Conservation (phyloP, 2,329 filamentous ascomycete genomes). For the Paraphoma sp. region DNA sequence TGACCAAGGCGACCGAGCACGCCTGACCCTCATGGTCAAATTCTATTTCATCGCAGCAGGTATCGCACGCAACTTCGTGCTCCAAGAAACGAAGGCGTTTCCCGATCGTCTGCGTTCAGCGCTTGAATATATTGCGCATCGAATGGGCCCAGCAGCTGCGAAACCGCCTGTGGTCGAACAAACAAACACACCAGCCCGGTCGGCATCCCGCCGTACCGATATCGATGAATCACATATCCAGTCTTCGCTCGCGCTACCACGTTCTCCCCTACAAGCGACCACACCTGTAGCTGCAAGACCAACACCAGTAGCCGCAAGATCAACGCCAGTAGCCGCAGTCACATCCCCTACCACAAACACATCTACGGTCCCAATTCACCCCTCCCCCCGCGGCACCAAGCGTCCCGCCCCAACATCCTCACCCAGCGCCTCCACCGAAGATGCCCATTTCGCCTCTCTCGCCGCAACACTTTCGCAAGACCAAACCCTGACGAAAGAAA, state of each 20-base stretch:
- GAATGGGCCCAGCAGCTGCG: slow-evolving; percentile 13
- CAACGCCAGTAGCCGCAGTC: no score
- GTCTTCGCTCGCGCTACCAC: background rate
- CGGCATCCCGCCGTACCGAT: background rate
- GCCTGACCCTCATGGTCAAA: slow-evolving; percentile 11
- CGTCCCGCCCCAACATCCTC: slow-evolving; percentile 2
- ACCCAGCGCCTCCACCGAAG: slow-evolving; percentile 8
- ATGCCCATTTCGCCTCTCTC: slow-evolving; percentile 12
- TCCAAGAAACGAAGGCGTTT: slow-evolving; percentile 16
- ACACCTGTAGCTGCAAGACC: background rate
- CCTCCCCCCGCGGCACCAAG: slow-evolving; percentile 3
- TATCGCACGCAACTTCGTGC: slow-evolving; percentile 13
- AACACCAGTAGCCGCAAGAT: background rate
- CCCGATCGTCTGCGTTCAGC: slow-evolving; percentile 9
- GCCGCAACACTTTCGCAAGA: slow-evolving; percentile 7
- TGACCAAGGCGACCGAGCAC: slow-evolving; percentile 4
- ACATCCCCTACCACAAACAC: background rate
- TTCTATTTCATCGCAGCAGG: slow-evolving; percentile 20
- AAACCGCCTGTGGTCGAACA: background rate
- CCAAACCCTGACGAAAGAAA: slow-evolving; percentile 9
- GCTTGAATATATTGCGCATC: slow-evolving; percentile 5
- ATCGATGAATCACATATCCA: slow-evolving; percentile 3
- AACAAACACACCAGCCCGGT: background rate
- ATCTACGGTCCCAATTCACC: background rate
- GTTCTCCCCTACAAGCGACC: background rate